A percentile compares a stretch with the other conserved stretches of the same genome.
phyloP scores from a whole-genome alignment of 192 early-diverging fungal species.

The Diversispora eburnea region DNA sequence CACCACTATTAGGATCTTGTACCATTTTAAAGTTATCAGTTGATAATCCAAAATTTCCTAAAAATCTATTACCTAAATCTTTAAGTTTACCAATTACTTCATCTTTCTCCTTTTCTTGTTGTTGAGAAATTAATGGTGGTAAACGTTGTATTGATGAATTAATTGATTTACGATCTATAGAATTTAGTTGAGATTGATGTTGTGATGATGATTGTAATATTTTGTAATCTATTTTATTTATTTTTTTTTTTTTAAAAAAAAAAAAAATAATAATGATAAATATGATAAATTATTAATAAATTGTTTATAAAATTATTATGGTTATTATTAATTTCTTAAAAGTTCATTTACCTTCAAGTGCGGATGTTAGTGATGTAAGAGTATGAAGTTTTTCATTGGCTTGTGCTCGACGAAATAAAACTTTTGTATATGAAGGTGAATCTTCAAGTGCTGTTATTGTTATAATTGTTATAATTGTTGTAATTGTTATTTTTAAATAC shows the following conservation, averaged over 20 bases:
- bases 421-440: constrained; percentile 56
- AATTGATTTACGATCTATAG: neutral
- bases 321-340: too few species aligned
- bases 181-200: constrained; percentile 25
- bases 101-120: constrained; percentile 60
- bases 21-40: constrained; percentile 69
- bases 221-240: constrained; percentile 36
- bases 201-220: constrained; percentile 35
- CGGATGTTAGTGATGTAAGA: constrained; percentile 43
- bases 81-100: constrained; percentile 75
- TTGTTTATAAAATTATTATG: neutral
- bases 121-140: constrained; percentile 43
- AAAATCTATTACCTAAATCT: constrained; percentile 63
- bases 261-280: neutral
- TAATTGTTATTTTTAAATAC: neutral
- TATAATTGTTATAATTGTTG: neutral
- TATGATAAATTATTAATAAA: neutral
- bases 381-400: constrained; percentile 52
- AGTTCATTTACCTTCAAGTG: constrained; percentile 41
- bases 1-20: constrained; percentile 50
- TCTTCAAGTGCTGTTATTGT: constrained; percentile 45
- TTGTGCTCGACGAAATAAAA: constrained; percentile 56
- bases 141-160: constrained; percentile 36
- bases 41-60: constrained; percentile 74
- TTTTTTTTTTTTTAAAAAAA: constrained; percentile 28